phyloP scores from a whole-genome alignment of 805 yeast species.

The Metschnikowia dekortorum region DNA sequence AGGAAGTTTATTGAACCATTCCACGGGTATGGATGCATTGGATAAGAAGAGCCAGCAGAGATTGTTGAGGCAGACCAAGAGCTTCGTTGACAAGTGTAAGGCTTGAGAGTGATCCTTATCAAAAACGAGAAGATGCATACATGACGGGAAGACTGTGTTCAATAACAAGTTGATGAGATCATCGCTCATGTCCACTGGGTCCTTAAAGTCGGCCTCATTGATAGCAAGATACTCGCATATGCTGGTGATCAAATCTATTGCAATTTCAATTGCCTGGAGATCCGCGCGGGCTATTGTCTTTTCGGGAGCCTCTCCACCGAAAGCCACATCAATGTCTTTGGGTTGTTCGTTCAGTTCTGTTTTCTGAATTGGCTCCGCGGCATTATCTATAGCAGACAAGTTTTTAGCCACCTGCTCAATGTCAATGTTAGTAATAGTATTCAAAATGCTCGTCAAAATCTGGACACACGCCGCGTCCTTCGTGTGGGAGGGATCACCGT shows the following conservation, averaged over 20 bases:
- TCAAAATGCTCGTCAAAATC: slow-evolving; percentile 21
- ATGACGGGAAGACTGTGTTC: slow-evolving; percentile 21
- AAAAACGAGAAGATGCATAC: slow-evolving; percentile 38
- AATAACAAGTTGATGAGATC: slow-evolving; percentile 20
- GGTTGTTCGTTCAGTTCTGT: slow-evolving; percentile 12
- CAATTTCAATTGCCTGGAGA: slow-evolving; percentile 61
- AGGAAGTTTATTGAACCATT: slow-evolving; percentile 33
- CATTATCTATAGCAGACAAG: slow-evolving; percentile 26
- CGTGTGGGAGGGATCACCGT: slow-evolving; percentile 11
- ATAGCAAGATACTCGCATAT: slow-evolving; percentile 53
- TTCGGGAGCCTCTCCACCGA: slow-evolving; percentile 28
- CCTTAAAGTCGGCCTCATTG: slow-evolving; percentile 21
- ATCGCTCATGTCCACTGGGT: slow-evolving; percentile 19
- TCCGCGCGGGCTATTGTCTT: slow-evolving; percentile 46
- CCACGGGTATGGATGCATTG: slow-evolving; percentile 26
- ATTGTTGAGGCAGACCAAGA: slow-evolving; percentile 68
- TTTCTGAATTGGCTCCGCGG: slow-evolving; percentile 31
- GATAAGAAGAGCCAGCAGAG: slow-evolving; percentile 53
- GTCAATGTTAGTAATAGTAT: slow-evolving; percentile 25
- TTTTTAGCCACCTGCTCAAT: slow-evolving; percentile 13
- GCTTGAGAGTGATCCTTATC: slow-evolving; percentile 24
- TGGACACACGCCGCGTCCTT: slow-evolving; percentile 19
- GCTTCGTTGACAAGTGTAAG: slow-evolving; percentile 46
- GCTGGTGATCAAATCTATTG: slow-evolving; percentile 74
- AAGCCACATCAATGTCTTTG: slow-evolving; percentile 22